A percentile compares a stretch with the other conserved stretches of the same genome.
Conservation (phyloP, 108 stramenopile genomes). For the Conticribra weissflogii region DNA sequence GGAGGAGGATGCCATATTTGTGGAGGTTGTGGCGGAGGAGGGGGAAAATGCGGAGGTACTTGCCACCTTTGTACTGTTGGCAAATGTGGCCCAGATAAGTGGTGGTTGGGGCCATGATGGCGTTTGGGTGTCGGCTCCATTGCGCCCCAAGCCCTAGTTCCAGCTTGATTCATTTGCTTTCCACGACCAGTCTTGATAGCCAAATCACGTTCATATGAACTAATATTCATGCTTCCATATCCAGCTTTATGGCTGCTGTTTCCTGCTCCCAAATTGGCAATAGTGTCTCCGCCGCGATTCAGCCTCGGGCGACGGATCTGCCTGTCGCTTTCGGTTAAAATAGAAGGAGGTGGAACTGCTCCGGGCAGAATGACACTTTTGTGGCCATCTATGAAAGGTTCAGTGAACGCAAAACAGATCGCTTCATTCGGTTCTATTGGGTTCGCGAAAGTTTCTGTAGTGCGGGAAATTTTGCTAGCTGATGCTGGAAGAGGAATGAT, state of each 20-base stretch:
- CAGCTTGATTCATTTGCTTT: constrained; percentile 83
- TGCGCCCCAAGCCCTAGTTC: constrained; percentile 84
- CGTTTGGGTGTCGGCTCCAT: constrained; percentile 84
- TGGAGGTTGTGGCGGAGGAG: constrained; percentile 34
- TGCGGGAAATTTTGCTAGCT: constrained; percentile 56
- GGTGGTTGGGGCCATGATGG: constrained; percentile 17
- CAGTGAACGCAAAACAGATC: constrained; percentile 81
- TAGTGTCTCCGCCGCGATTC: constrained; percentile 80
- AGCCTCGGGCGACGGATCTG: constrained; percentile 79
- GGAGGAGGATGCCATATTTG: constrained; percentile 24
- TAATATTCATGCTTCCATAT: constrained; percentile 88
- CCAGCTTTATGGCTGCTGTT: constrained; percentile 76
- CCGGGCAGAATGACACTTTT: constrained; percentile 75
- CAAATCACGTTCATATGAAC: constrained; percentile 80
- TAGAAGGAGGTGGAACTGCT: constrained; percentile 57
- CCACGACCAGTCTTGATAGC: constrained; percentile 76
- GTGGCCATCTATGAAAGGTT: constrained; percentile 73
- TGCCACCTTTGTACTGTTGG: constrained; percentile 56
- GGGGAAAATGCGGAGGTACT: constrained; percentile 28
- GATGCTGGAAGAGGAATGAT: constrained; percentile 54
- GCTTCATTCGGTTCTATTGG: constrained; percentile 65
- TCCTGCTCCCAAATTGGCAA: constrained; percentile 81
- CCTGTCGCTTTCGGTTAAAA: constrained; percentile 72
- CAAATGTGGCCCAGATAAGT: constrained; percentile 31
- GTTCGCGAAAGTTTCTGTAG: constrained; percentile 60